Evolutionary conservation across 192 early-diverging fungal species (phyloP), one percentile per base, ranked within the genome.

Genomic region (Coemansia sp.): DNA sequence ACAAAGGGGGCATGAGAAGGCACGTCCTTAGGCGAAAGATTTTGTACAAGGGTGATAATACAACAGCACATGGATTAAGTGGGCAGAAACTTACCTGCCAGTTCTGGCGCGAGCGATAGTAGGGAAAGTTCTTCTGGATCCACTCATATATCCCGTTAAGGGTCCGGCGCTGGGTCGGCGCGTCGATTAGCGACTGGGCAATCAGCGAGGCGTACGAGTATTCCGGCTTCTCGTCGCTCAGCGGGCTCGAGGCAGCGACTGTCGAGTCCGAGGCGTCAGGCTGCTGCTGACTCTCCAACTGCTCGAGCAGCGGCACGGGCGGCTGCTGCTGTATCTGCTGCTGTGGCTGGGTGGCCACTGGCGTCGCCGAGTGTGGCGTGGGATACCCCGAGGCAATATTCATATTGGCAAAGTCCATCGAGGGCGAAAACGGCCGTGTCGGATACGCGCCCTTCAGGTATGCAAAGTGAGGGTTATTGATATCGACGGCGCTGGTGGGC

Each of bases 131-230:
- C 36, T 88, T 86, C 67, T 87, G 86, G 23, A 93, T 87, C 85
- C 89, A 94, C 40, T 89, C 85, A 77, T 95, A 95, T 60, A 95
- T 94, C n/a, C 90, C 92, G 62, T 89, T 90, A 28, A 95, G 84
- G 0, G 94, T 93, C 59, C 93, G 74, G 62, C 86, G 85, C 69
- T 89, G 83, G 50, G 81, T 75, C 13, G 86, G 85, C 34, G 83
- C 85, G 16, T 83, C 85, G 57, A 88, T 81, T 60, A 95, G 91
- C 38, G 94, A 92, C 73, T 93, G 86, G 1, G 91, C 86, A 65
- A 95, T 93, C 45, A 95, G 75, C 48, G 87, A 88, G 8, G 91
- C 92, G 73, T 95, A 95, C 35, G 90, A 89, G 69, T 87, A 87
- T 43, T 91, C 84, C 24, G 94, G 93, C 74, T 94, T 94, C 24